Evolutionary conservation across 371 early-diverging fungal genomes (phyloP), one percentile per base, ranked within the genome.

Genomic region (Rhizopus arrhizus): DNA sequence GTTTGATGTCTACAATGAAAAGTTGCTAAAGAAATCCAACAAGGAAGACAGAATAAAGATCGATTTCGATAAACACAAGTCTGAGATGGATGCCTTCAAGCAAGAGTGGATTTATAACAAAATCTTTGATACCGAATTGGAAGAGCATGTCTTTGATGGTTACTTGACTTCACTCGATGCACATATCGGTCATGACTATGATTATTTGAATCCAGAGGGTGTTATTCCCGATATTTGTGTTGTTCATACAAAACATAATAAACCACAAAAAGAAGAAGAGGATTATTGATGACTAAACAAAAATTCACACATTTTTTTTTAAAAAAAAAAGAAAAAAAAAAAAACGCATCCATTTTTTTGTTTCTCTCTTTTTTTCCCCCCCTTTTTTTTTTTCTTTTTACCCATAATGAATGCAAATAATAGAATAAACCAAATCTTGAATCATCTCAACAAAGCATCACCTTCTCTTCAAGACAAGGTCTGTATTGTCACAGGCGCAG

Each of bases 81-180:
- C 85, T 22, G 71, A 81, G 56, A 93, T 98, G 51, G 84, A 90
- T 4, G 78, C 66, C 12, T 96, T 98, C 68, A 95, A 93, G 72
- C 72, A 87, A 58, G 70, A 90, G 71, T 90, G 79, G 72, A 95
- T 98, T 64, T 91, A 94, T 69, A 69, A 81, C 28, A 81, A 83
- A 28, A 92, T 96, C 16, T 75, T 87, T 54, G 76, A 85, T 40
- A 89, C 89, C 12, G 98, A 98, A 70, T 53, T 78, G 53, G 68
- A 70, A 10, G 82, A 84, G 12, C 71, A 78, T 54, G 71, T 76
- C 75, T 86, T 90, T 65, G 83, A 84, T 55, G 71, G 79, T 16
- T 94, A 91, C 88, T 62, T 86, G 31, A 73, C 76, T 34, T 62
- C 75, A 34, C 68, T 88, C 10, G 91, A 92, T 73, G 70, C 79